Percentiles rank a stretch among this genome's conserved stretches.
Evolutionary conservation across 2,329 filamentous ascomycete species (phyloP).

Genomic region (Colletotrichum cuscutae): DNA sequence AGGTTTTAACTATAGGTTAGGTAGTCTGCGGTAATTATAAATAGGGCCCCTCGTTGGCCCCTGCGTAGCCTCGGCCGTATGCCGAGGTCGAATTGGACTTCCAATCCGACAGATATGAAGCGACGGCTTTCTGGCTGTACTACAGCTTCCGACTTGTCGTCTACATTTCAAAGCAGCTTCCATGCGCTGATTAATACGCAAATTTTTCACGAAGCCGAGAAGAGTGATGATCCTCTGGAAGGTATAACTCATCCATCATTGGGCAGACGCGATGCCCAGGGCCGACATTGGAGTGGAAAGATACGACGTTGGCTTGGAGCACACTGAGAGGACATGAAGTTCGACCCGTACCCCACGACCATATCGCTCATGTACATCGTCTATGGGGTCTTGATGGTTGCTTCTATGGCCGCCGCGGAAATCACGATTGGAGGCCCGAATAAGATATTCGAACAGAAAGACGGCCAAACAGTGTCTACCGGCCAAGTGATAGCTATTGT

Average conservation of each 20-base stretch:
- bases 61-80: too few species aligned
- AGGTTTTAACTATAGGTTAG: too few species aligned
- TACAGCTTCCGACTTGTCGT: too few species aligned
- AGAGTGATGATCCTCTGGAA: too few species aligned
- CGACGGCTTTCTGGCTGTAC: too few species aligned
- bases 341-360: neutral
- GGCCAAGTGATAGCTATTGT: constrained; percentile 14
- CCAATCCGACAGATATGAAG: too few species aligned
- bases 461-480: neutral
- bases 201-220: neutral
- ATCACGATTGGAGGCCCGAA: neutral
- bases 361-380: neutral
- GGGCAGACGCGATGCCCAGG: too few species aligned
- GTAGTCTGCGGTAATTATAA: too few species aligned
- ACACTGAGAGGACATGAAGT: neutral
- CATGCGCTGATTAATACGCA: neutral
- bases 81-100: too few species aligned
- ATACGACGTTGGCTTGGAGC: neutral
- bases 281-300: too few species aligned
- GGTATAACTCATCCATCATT: too few species aligned
- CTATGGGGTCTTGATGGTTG: neutral
- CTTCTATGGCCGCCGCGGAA: constrained; percentile 1
- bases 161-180: neutral
- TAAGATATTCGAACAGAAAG: neutral
- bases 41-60: too few species aligned